These are phyloP conservation scores for Trichoderma cornu-damae DNA, from an alignment of 2,329 filamentous ascomycete genomes.

Conservation along the genomic window DNA sequence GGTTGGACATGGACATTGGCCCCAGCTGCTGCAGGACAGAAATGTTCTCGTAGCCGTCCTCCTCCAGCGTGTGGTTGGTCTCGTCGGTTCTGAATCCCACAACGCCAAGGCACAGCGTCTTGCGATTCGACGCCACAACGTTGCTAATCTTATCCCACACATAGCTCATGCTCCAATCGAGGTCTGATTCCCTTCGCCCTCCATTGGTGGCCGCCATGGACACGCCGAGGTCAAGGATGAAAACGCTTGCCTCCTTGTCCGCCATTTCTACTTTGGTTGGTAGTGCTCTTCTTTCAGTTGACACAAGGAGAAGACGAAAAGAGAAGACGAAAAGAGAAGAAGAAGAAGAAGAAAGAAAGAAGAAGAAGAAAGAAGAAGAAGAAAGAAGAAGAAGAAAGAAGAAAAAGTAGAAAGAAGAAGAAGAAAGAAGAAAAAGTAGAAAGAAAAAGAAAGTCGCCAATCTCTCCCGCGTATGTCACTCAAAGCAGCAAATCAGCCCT, in stretches of 20 bases:
- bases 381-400: background rate
- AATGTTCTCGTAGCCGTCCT: conserved; percentile 76
- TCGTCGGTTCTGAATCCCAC: conserved; percentile 77
- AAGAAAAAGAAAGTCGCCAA: background rate
- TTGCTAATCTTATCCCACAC: conserved; percentile 85
- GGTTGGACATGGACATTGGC: conserved; percentile 58
- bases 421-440: no score
- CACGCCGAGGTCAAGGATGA: conserved; percentile 79
- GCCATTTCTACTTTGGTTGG: conserved; percentile 56
- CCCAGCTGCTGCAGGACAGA: conserved; percentile 67
- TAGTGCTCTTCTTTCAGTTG: background rate
- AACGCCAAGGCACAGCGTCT: conserved; percentile 68
- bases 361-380: no score
- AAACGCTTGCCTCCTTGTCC: conserved; percentile 87
- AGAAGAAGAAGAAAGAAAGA: no score
- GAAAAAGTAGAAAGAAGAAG: no score
- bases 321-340: background rate
- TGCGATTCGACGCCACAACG: conserved; percentile 61
- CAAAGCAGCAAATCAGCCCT: background rate
- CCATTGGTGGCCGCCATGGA: conserved; percentile 73
- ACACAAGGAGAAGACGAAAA: background rate
- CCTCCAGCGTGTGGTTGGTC: conserved; percentile 64
- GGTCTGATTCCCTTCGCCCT: conserved; percentile 69
- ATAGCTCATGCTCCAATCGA: conserved; percentile 87
- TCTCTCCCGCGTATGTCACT: background rate